Evolutionary conservation across 768 basidiomycete species (phyloP).

Genomic region (Pleurotus djamor): DNA sequence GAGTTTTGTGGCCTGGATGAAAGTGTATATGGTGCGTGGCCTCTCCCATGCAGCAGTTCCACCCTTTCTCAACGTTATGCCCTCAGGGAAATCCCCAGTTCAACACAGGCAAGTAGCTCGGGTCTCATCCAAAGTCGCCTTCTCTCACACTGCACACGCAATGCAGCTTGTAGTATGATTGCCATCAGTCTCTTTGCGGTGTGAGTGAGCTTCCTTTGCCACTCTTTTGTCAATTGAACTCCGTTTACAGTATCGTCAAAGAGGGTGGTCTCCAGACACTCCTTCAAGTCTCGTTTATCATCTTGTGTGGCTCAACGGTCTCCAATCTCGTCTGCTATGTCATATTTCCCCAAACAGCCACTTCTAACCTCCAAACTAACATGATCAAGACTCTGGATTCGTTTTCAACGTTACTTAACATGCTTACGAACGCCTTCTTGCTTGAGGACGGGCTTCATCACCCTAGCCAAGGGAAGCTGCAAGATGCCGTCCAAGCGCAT

Average conservation of each 20-base stretch:
- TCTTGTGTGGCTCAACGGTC: slow-evolving; percentile 70
- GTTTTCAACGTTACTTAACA: slow-evolving; percentile 80
- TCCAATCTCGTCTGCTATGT: slow-evolving; percentile 84
- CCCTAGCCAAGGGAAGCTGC: slow-evolving; percentile 60
- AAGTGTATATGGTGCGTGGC: slow-evolving; percentile 79
- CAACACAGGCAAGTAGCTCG: slow-evolving; percentile 63
- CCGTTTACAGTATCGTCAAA: slow-evolving; percentile 65
- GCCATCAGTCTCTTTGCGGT: slow-evolving; percentile 84
- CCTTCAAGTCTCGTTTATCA: slow-evolving; percentile 72
- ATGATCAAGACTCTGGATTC: slow-evolving; percentile 87
- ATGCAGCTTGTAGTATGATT: slow-evolving; percentile 78
- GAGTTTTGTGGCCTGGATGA: slow-evolving; percentile 84
- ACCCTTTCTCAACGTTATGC: too few relatives aligned
- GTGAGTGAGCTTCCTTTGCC: slow-evolving; percentile 29
- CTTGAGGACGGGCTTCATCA: slow-evolving; percentile 66
- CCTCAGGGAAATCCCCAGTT: slow-evolving; percentile 83
- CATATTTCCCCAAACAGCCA: slow-evolving; percentile 87
- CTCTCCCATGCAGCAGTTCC: too few relatives aligned
- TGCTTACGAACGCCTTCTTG: slow-evolving; percentile 84
- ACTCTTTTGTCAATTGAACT: slow-evolving; percentile 3
- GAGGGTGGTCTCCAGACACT: slow-evolving; percentile 83
- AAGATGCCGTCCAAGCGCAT: slow-evolving; percentile 80
- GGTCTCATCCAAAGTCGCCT: background rate
- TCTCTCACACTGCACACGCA: background rate
- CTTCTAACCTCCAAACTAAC: slow-evolving; percentile 75